Base-by-base conservation (phyloP, 2,329 filamentous ascomycete genomes). In the Sclerotinia trifoliorum region DNA sequence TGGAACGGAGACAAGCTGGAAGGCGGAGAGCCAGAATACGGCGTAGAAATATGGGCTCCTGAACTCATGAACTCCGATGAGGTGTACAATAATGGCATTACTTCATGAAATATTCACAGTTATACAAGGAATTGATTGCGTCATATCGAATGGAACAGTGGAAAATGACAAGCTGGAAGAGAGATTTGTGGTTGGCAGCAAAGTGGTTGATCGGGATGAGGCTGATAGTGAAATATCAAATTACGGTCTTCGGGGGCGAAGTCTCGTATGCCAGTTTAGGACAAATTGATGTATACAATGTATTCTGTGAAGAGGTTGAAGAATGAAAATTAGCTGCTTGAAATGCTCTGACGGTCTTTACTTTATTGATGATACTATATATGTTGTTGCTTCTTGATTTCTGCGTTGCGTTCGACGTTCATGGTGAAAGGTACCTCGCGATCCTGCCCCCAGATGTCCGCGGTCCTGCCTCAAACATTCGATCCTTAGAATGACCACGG, bases 41-140 rank as follows among this genome's bases (percentile, higher is more conserved):
- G 35, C 35, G 11, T 13, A 13, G 35, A 39, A 39, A 39, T 39
- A 17, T 54, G 61, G 61, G 48, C 52, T 5, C 29, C 19, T 4
- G 61, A 48, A 3, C 61, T 44, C 21, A 63, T 48, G 42, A 11
- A 63, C 42, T 24, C 21, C 2, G 48, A 52, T 63, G 39, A 44
- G 6, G 2, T 63, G 3, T 32, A 63, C 21, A 63, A 54, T 10
- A 63, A 48, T 24, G 61, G 48, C 0, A 54, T 63, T n/a, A 52
- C 60, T 8, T 48, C 26, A 54, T 63, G 32, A 35, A 15, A 63
- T 52, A 19, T 63, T 64, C 48, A 64, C 61, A 6, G 61, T 39
- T 29, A 54, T 64, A n/a, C 49, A 64, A 26, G 49, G 35, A 39
- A 39, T 39, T 39, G 35, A 8, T 21, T 3, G 8, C 17, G 44